phyloP scores from a whole-genome alignment of 768 basidiomycete genomes.

The Tulasnella sp. region DNA sequence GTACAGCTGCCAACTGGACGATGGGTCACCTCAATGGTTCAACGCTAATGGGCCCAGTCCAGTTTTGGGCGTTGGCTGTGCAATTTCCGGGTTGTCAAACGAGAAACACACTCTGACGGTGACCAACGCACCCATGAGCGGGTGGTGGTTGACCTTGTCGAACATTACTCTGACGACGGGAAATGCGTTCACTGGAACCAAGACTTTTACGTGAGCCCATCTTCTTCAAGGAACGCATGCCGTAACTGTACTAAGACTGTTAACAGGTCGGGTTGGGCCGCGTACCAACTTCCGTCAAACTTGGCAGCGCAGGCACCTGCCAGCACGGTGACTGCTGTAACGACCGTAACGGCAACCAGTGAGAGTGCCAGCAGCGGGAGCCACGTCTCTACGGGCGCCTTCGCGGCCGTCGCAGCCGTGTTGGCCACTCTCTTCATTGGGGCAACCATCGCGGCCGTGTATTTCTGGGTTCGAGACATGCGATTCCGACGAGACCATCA shows the following conservation, averaged over 20 bases:
- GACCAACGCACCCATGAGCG: background rate
- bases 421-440: background rate
- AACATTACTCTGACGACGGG: constrained; percentile 2
- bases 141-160: constrained; percentile 9
- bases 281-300: background rate
- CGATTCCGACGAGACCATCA: background rate
- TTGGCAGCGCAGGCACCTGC: background rate
- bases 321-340: background rate
- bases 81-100: background rate
- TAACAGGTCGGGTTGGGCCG: background rate
- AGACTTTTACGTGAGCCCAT: background rate
- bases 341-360: background rate
- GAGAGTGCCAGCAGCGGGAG: background rate
- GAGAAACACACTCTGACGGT: background rate
- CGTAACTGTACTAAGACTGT: background rate
- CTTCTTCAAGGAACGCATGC: background rate
- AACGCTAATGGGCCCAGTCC: background rate
- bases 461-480: background rate
- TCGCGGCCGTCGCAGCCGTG: background rate
- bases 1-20: constrained; percentile 24
- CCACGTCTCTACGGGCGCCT: background rate
- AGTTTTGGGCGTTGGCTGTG: background rate
- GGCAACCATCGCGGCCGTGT: background rate
- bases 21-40: constrained; percentile 24
- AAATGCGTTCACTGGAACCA: too few relatives aligned